Base-by-base conservation (phyloP, 768 basidiomycete genomes). In the Panaeolus papilionaceus region DNA sequence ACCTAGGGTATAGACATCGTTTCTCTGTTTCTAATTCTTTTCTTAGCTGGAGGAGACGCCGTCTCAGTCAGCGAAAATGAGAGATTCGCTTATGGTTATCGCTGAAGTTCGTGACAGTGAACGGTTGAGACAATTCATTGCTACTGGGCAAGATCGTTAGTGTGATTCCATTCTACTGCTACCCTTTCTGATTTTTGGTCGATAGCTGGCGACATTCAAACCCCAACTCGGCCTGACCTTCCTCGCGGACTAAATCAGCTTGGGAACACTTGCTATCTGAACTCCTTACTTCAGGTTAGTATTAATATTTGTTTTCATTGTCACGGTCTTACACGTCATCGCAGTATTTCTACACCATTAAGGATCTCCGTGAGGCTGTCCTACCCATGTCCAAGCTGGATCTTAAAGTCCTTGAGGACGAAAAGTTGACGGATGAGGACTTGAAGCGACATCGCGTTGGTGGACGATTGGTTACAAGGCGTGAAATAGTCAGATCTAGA, bases 341-440 rank as follows among this genome's bases (percentile, higher is more conserved):
- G n/a, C 75, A 97, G 92, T 98, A 97, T 76, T 96, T 98, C 76
- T 97, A 95, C 76, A 97, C 95, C n/a, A 95, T 98, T 78, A 92
- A 88, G 74, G 93, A 96, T 40, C 86, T 98, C 33, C 86, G 96
- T 38, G 89, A 91, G 20, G 89, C 92, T 6, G 88, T 97, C 9
- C 80, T 80, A 38, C 87, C 85, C 20, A 83, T 90, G 81, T 84
- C 84, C 28, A 84, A 86, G 66, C 74, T 84, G 44, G 86, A 85
- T 61, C 66, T 84, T 66, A 90, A 90, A 71, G 72, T 82, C 0
- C 67, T 90, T 14, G 89, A 88, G 42, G 89, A 92, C 45, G 89
- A 89, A 67, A 93, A 92, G 68, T 79, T 91, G 64, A 87, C 89
- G 4, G 93, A 95, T 63, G 93, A 94, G 67, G 92, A 95, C 71